Evolutionary conservation across 306 rosid species (phyloP).

Genomic region (Gastrolobium bilobum): DNA sequence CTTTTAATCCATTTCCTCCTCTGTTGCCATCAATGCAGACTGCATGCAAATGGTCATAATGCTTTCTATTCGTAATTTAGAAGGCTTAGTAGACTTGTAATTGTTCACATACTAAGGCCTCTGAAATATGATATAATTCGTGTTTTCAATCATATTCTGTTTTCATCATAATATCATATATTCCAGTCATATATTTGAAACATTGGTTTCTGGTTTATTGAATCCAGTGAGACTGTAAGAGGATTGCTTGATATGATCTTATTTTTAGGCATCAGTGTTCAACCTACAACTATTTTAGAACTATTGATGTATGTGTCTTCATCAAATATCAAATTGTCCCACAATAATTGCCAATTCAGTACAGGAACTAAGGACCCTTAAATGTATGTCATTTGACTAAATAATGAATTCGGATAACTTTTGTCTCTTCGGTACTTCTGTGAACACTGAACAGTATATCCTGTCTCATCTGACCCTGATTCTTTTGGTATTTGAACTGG

Average conservation of each 20-base stretch:
- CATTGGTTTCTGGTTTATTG: not conserved
- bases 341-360: conserved; percentile 14
- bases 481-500: conserved; percentile 25
- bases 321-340: conserved; percentile 15
- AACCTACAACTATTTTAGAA: conserved; percentile 7
- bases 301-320: not conserved
- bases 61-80: not conserved
- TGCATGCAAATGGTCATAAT: conserved; percentile 19
- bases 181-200: conserved; percentile 25
- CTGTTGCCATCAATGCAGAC: conserved; percentile 19
- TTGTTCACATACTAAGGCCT: conserved; percentile 9
- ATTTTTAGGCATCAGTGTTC: conserved; percentile 14
- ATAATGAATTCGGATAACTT: not conserved
- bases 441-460: conserved; percentile 11
- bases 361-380: conserved; percentile 31
- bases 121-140: conserved; percentile 3
- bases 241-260: conserved; percentile 2
- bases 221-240: not conserved
- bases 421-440: conserved; percentile 22
- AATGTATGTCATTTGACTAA: conserved; percentile 35
- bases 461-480: conserved; percentile 35
- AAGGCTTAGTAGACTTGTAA: not conserved
- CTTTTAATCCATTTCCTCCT: conserved; percentile 20
- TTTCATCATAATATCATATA: not conserved
- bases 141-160: conserved; percentile 14